A percentile compares a stretch with the other conserved stretches of the same genome.
These are phyloP conservation scores for Aspergillus taichungensis DNA, from an alignment of 495 filamentous ascomycete genomes.

Conservation along the genomic window DNA sequence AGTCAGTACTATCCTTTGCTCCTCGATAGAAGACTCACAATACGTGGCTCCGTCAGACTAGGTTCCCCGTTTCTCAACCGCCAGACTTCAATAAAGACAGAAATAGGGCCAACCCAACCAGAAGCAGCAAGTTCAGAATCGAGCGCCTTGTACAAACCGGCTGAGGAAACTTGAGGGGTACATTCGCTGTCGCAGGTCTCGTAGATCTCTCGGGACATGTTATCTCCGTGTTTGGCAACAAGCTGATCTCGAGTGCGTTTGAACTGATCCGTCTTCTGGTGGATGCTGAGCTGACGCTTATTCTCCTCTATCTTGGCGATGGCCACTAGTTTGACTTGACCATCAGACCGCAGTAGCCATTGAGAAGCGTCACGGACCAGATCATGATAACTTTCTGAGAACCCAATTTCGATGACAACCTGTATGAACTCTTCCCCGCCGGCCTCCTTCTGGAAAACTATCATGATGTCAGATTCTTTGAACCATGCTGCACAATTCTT, in stretches of 20 bases:
- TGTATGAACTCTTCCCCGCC: background rate
- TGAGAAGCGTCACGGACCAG: background rate
- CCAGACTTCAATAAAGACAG: constrained; percentile 1
- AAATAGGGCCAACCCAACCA: background rate
- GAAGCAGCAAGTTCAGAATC: background rate
- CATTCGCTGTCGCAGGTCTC: background rate
- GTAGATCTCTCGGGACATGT: background rate
- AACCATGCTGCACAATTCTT: background rate
- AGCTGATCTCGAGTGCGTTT: constrained; percentile 1
- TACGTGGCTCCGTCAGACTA: background rate
- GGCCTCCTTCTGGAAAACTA: background rate
- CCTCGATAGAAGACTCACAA: background rate
- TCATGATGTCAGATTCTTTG: background rate
- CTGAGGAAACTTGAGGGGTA: background rate
- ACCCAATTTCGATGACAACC: constrained; percentile 1
- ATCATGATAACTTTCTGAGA: background rate
- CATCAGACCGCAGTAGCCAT: constrained; percentile 3
- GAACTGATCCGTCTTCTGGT: constrained; percentile 1
- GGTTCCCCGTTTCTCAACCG: background rate
- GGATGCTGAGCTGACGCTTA: background rate
- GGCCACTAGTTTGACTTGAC: constrained; percentile 1
- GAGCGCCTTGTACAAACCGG: background rate
- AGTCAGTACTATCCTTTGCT: constrained; percentile 1
- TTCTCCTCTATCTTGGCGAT: constrained; percentile 1
- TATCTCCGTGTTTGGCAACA: background rate